Conservation (phyloP, 306 rosid genomes). For the Vigna nakashimae region DNA sequence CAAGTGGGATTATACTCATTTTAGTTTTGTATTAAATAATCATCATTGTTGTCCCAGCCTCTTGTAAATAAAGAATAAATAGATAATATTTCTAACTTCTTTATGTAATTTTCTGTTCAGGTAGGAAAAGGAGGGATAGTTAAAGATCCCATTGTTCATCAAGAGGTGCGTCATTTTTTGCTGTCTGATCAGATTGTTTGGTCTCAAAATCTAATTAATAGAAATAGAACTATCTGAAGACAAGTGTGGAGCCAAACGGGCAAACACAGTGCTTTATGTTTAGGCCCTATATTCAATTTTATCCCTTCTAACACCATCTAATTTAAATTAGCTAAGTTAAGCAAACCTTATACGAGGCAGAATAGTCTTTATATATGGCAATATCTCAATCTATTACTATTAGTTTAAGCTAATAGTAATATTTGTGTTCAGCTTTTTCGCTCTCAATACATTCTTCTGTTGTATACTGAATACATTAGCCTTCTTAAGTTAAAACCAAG, state of each 20-base stretch:
- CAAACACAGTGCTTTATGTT: neutral
- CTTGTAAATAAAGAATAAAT: conserved; percentile 28
- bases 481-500: conserved; percentile 7
- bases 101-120: conserved; percentile 41
- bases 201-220: conserved; percentile 18
- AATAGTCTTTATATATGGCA: neutral
- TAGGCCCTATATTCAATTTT: neutral
- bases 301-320: neutral
- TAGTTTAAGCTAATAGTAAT: neutral
- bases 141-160: conserved; percentile 60
- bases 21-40: conserved; percentile 29
- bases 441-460: neutral
- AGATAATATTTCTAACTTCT: conserved; percentile 22
- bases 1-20: neutral
- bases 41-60: conserved; percentile 18
- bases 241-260: neutral
- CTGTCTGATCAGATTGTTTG: conserved; percentile 9
- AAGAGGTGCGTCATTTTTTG: conserved; percentile 53
- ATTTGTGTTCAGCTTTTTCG: neutral
- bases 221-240: conserved; percentile 20
- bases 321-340: neutral
- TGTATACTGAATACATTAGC: neutral
- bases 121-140: conserved; percentile 68
- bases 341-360: conserved; percentile 2
- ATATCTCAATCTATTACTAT: neutral